phyloP scores from a whole-genome alignment of 306 rosid genomes.

The Hylodesmum podocarpum region DNA sequence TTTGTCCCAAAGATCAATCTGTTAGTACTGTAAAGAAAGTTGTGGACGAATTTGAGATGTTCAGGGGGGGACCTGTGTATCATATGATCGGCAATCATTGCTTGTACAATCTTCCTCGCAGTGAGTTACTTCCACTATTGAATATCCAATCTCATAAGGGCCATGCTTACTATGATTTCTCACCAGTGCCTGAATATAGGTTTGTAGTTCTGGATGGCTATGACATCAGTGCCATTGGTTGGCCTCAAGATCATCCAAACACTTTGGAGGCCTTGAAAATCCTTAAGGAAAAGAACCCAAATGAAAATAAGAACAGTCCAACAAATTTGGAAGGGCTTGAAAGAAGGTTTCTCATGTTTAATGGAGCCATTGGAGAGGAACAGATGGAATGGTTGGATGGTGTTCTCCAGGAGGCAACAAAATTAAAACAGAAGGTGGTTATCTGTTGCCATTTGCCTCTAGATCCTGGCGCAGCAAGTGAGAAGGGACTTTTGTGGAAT shows the following conservation, averaged over 20 bases:
- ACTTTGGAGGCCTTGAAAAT: constrained; percentile 60
- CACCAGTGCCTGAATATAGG: constrained; percentile 72
- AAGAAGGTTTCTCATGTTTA: constrained; percentile 88
- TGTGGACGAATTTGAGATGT: constrained; percentile 57
- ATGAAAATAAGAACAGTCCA: constrained; percentile 81
- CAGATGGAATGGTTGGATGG: constrained; percentile 82
- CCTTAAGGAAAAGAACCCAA: constrained; percentile 72
- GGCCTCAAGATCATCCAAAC: constrained; percentile 79
- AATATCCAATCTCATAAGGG: constrained; percentile 55
- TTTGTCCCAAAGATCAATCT: constrained; percentile 79
- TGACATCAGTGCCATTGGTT: constrained; percentile 86
- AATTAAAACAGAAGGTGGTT: constrained; percentile 70
- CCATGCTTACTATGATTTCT: constrained; percentile 75
- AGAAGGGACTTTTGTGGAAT: constrained; percentile 74
- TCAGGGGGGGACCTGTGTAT: constrained; percentile 73
- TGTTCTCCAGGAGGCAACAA: constrained; percentile 67
- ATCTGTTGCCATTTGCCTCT: constrained; percentile 83
- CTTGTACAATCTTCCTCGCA: constrained; percentile 90
- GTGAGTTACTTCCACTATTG: constrained; percentile 68
- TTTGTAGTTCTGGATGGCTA: constrained; percentile 81
- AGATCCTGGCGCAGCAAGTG: constrained; percentile 55
- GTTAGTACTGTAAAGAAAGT: constrained; percentile 55
- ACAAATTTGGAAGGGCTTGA: constrained; percentile 57
- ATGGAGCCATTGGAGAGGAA: constrained; percentile 87
- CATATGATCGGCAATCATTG: constrained; percentile 96